These are phyloP conservation scores for Saprolegnia parasitica DNA, from an alignment of 352 stramenopile species.

Conservation along the genomic window DNA sequence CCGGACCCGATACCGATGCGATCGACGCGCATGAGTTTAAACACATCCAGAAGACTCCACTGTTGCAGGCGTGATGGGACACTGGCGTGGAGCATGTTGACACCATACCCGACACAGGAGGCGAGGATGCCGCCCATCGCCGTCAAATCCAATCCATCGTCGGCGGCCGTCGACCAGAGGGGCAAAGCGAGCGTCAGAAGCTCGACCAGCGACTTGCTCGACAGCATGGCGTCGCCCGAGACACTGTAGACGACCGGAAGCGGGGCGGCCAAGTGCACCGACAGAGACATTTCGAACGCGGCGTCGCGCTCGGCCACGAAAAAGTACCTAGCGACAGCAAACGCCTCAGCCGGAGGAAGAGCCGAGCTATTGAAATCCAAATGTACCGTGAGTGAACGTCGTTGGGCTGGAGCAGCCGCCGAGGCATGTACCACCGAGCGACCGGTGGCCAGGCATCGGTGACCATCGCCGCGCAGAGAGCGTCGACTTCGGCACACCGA, in stretches of 20 bases:
- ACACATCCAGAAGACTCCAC: constrained; percentile 3
- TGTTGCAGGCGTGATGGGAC: not conserved
- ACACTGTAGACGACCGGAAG: constrained; percentile 2
- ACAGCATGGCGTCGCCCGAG: constrained; percentile 2
- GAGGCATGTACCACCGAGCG: constrained; percentile 19
- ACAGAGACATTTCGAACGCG: not conserved
- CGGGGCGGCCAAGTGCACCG: not conserved
- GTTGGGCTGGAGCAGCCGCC: not conserved
- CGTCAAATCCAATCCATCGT: not conserved
- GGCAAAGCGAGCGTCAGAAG: not conserved
- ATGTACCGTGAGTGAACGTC: not conserved
- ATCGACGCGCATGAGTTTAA: not conserved
- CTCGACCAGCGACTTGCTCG: not conserved
- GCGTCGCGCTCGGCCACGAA: constrained; percentile 17
- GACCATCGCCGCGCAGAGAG: not conserved
- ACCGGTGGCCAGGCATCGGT: not conserved
- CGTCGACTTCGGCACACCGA: constrained; percentile 24
- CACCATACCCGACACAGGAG: not conserved
- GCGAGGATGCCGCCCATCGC: not conserved
- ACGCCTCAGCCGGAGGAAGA: too few species aligned
- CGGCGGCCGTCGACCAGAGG: not conserved
- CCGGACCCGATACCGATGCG: constrained; percentile 22
- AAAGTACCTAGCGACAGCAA: constrained; percentile 27
- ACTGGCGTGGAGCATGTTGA: constrained; percentile 7
- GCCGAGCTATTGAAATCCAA: not conserved